Percentiles rank a stretch among this genome's conserved stretches.
These are phyloP conservation scores for Pisolithus tinctorius DNA, from an alignment of 768 basidiomycete genomes.

Conservation along the genomic window DNA sequence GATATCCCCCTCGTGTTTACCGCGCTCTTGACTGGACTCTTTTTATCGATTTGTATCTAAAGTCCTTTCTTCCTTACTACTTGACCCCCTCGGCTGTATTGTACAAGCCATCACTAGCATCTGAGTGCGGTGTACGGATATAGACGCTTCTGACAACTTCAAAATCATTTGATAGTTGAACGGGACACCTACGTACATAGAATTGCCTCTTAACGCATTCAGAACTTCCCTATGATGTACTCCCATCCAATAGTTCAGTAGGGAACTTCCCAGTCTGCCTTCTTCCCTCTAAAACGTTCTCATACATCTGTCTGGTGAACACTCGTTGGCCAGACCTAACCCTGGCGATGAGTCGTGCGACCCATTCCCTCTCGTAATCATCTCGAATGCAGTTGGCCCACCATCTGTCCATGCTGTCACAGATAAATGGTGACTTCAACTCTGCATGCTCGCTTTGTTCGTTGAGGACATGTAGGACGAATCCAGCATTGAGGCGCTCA, in stretches of 20 bases:
- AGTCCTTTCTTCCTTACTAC: background rate
- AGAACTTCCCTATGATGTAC: background rate
- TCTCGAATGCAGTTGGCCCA: slow-evolving; percentile 71
- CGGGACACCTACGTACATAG: background rate
- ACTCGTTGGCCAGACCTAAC: slow-evolving; percentile 37
- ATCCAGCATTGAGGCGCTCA: slow-evolving; percentile 57
- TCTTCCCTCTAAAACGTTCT: slow-evolving; percentile 39
- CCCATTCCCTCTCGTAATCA: slow-evolving; percentile 50
- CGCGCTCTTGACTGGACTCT: background rate
- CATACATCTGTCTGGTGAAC: slow-evolving; percentile 56
- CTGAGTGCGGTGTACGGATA: background rate
- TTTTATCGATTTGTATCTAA: background rate
- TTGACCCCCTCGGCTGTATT: slow-evolving; percentile 3
- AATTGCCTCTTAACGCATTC: background rate
- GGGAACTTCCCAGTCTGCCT: slow-evolving; percentile 14
- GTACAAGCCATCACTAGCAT: background rate
- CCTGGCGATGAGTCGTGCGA: slow-evolving; percentile 41
- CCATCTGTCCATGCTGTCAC: slow-evolving; percentile 68
- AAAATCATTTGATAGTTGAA: background rate
- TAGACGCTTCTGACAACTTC: too few relatives aligned
- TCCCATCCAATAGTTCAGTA: background rate
- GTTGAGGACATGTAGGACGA: slow-evolving; percentile 60
- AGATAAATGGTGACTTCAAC: slow-evolving; percentile 42
- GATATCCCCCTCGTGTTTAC: background rate
- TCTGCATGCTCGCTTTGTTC: slow-evolving; percentile 58